Conservation (phyloP, 352 stramenopile genomes). For the Globisporangium splendens region DNA sequence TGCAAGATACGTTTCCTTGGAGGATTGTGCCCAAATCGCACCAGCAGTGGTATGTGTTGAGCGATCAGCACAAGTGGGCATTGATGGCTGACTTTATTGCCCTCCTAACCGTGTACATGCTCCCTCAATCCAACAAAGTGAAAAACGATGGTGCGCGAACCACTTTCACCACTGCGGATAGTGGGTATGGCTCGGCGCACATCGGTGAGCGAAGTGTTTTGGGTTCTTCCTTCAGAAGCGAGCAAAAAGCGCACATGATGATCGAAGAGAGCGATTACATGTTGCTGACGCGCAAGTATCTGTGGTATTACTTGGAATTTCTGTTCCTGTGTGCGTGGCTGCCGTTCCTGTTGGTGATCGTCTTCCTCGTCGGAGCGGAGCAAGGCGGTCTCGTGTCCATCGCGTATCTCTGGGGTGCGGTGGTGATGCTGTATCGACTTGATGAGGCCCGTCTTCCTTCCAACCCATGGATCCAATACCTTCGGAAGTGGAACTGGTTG, state of each 20-base stretch:
- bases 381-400: conserved; percentile 72
- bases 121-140: conserved; percentile 54
- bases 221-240: not conserved
- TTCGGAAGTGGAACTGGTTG: conserved; percentile 80
- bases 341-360: conserved; percentile 57
- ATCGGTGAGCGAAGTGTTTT: not conserved
- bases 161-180: conserved; percentile 10
- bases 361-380: conserved; percentile 70
- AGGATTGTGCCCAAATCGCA: conserved; percentile 45
- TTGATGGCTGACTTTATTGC: conserved; percentile 73
- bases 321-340: conserved; percentile 62
- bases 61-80: conserved; percentile 74
- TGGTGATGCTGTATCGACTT: conserved; percentile 78
- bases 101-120: conserved; percentile 63
- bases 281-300: conserved; percentile 49
- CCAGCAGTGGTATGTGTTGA: conserved; percentile 65
- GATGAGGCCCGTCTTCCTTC: conserved; percentile 58
- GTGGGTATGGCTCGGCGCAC: not conserved
- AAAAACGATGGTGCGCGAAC: conserved; percentile 13
- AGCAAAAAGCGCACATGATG: conserved; percentile 6
- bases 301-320: conserved; percentile 73
- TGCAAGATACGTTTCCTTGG: conserved; percentile 59
- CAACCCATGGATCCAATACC: conserved; percentile 63
- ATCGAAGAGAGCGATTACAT: conserved; percentile 46
- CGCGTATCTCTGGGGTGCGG: conserved; percentile 61